phyloP scores from a whole-genome alignment of 2,329 filamentous ascomycete species.

The Paradendryphiella salina region DNA sequence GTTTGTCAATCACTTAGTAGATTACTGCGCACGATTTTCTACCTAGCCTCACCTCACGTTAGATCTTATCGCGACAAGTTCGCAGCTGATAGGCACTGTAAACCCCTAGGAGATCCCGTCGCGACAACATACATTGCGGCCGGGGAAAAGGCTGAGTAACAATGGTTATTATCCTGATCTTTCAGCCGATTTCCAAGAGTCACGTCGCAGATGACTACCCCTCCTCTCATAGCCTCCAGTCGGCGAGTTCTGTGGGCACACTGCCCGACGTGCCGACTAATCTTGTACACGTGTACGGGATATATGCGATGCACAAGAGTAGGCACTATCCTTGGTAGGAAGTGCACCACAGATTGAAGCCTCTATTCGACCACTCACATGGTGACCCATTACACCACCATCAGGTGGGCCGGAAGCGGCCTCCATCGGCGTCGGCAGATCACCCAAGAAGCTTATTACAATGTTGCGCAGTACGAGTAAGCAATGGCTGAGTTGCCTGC shows the following conservation, averaged over 20 bases:
- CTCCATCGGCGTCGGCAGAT: slow-evolving; percentile 4
- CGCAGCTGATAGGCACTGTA: too few relatives aligned
- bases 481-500: neutral
- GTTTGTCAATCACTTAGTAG: too few relatives aligned
- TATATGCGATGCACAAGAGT: neutral
- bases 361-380: slow-evolving; percentile 26
- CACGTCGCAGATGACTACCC: neutral
- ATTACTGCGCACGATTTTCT: too few relatives aligned
- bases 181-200: too few relatives aligned
- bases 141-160: too few relatives aligned
- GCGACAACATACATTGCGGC: too few relatives aligned
- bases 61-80: too few relatives aligned
- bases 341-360: neutral
- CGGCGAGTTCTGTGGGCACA: neutral
- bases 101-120: too few relatives aligned
- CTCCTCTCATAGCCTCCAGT: neutral
- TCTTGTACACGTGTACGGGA: slow-evolving; percentile 8
- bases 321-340: neutral
- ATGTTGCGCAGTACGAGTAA: slow-evolving; percentile 1
- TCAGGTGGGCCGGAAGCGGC: slow-evolving; percentile 17
- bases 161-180: too few relatives aligned
- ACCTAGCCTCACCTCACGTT: too few relatives aligned
- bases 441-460: slow-evolving; percentile 8
- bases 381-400: slow-evolving; percentile 29
- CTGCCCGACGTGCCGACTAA: slow-evolving; percentile 6